Conservation (phyloP, 2,329 filamentous ascomycete species). For the Septoria linicola region DNA sequence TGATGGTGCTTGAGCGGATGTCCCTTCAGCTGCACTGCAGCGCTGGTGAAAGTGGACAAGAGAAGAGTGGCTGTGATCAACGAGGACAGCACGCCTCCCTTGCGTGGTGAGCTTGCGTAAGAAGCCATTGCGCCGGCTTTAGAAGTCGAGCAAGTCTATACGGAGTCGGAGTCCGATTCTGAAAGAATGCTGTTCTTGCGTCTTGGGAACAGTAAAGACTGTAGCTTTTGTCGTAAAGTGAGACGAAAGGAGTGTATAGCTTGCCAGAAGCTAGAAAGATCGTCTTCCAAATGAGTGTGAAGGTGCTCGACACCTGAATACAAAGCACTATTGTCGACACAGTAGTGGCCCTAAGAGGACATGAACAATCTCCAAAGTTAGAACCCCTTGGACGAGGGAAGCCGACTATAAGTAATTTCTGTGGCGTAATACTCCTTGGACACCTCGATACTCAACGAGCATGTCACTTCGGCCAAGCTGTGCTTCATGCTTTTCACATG, state of each 20-base stretch:
- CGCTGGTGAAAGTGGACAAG: conserved; percentile 6
- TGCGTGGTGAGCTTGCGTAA: background rate
- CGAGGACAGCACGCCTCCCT: background rate
- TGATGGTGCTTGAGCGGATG: conserved; percentile 18
- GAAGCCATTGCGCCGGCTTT: background rate
- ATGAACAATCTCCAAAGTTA: background rate
- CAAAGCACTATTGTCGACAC: background rate
- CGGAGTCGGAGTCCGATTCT: background rate
- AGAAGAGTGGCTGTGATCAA: conserved; percentile 4
- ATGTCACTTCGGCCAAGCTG: background rate
- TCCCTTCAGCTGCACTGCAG: conserved; percentile 3
- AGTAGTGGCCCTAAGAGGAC: background rate
- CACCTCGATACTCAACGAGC: no score
- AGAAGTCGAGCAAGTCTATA: background rate
- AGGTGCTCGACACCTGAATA: conserved; percentile 4
- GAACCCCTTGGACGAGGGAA: background rate
- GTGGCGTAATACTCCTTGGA: no score
- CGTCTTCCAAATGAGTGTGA: background rate
- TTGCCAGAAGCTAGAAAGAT: conserved; percentile 10
- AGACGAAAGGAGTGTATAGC: conserved; percentile 5
- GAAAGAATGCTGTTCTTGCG: background rate
- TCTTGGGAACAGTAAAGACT: background rate
- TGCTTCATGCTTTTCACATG: background rate
- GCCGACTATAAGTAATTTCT: background rate
- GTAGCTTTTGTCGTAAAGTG: background rate